Evolutionary conservation across 2,329 filamentous ascomycete genomes (phyloP).

Genomic region (Cytospora mali): DNA sequence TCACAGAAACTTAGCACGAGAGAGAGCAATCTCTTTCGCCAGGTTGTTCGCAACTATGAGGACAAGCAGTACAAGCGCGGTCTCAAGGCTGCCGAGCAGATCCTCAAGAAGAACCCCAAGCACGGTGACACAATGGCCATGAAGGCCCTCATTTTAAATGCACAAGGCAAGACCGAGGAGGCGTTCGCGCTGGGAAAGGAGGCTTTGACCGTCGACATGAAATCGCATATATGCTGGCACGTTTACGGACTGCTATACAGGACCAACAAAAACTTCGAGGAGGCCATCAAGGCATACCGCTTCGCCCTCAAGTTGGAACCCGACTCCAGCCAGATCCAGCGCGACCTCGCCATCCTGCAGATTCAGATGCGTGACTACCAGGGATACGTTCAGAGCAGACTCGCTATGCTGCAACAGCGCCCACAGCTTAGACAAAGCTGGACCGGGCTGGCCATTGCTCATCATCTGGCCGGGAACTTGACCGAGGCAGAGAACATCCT

Average conservation of each 20-base stretch:
- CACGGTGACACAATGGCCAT: constrained; percentile 99
- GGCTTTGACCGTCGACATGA: constrained; percentile 94
- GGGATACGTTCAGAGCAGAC: constrained; percentile 89
- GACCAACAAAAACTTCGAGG: constrained; percentile 95
- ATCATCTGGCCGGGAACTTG: constrained; percentile 87
- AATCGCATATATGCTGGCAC: constrained; percentile 99
- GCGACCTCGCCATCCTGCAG: constrained; percentile 90
- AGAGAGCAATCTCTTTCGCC: constrained; percentile 91
- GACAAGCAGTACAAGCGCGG: constrained; percentile 96
- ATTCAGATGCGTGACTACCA: constrained; percentile 95
- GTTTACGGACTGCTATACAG: constrained; percentile 95
- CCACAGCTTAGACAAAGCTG: constrained; percentile 87
- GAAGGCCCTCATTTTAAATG: constrained; percentile 97
- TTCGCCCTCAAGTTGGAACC: constrained; percentile 92
- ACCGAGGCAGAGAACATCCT: constrained; percentile 87
- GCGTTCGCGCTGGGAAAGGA: constrained; percentile 92
- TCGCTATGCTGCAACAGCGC: constrained; percentile 81
- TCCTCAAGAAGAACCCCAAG: constrained; percentile 89
- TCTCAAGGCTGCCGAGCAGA: constrained; percentile 93
- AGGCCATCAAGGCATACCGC: constrained; percentile 98
- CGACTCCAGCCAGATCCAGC: constrained; percentile 90
- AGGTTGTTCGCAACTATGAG: constrained; percentile 94
- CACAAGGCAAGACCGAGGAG: constrained; percentile 88
- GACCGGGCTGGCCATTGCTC: constrained; percentile 93
- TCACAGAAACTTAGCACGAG: constrained; percentile 78